Evolutionary conservation across 2,329 filamentous ascomycete species (phyloP), one percentile per base, ranked within the genome.

Genomic region (Metarhizium guizhouense): DNA sequence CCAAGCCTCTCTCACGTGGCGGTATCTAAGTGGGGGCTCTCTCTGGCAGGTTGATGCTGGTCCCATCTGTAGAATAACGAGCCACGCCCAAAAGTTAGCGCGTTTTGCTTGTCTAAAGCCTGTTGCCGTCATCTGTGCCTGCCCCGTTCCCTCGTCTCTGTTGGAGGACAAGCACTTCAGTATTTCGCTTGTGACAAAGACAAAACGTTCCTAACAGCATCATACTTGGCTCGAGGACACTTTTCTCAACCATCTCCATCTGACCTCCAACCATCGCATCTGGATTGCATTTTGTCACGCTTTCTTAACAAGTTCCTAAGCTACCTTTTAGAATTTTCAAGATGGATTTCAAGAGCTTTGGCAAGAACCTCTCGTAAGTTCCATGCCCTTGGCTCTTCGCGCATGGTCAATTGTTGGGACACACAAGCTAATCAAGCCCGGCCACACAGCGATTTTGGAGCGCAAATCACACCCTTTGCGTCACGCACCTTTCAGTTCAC

Each of bases 401-500:
- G 43, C 6, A 32, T 8, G 18, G 29, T 52, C 30, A 54, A 32
- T 36, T 29, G 45, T 20, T 52, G 54, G 14, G 54, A 54, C 59
- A 53, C 45, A 34, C 16, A 55, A 56, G 57, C 60, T 66, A 58
- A 65, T 61, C 51, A 51, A 38, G 54, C 51, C 61, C 20, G 42
- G 58, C 50, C n/a, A 47, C 54, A 53, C 65, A 79, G 78, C 68
- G 79, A 76, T 68, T 70, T 84, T 68, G 92, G 91, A 69, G 87
- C 88, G 62, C 86, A 86, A 64, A 89, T 97, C 74, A 91, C 90
- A 62, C 94, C 94, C 40, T 96, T 95, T 71, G 91, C 92, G 62
- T 88, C 90, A 68, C 88, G 93, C 68, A 96, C 91, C 56, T 90
- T 95, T 73, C 94, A 99, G 78, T 95, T 93, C 78, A 90, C 96